Evolutionary conservation across 768 basidiomycete species (phyloP).

Genomic region (Hypsizygus marmoreus): DNA sequence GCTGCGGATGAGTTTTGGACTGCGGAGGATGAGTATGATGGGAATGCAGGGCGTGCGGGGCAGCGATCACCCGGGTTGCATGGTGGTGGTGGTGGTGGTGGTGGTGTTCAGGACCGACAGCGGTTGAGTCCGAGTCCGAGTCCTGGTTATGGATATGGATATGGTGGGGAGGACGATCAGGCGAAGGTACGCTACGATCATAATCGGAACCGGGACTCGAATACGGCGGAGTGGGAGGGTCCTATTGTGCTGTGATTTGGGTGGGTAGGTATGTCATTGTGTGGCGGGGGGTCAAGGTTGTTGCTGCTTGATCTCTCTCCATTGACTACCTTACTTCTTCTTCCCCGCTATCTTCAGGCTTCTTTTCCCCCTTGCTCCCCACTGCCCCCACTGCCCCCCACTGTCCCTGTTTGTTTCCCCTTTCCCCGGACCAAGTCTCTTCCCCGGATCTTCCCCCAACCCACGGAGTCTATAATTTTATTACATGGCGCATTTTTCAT

Average conservation of each 20-base stretch:
- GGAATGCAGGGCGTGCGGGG: slow-evolving; percentile 1
- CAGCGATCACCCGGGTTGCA: slow-evolving; percentile 3
- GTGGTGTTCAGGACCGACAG: no score
- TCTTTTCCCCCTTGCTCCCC: slow-evolving; percentile 8
- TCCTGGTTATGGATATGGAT: slow-evolving; percentile 13
- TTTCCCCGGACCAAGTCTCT: no score
- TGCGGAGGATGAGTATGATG: slow-evolving; percentile 21
- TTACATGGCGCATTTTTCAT: slow-evolving; percentile 29
- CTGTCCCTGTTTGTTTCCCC: slow-evolving; percentile 9
- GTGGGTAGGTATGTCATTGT: no score
- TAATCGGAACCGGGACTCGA: slow-evolving; percentile 18
- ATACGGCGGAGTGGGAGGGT: slow-evolving; percentile 39
- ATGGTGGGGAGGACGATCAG: slow-evolving; percentile 29
- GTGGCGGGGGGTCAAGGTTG: no score
- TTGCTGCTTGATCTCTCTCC: no score
- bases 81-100: no score
- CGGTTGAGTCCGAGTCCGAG: neutral
- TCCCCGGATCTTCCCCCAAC: no score
- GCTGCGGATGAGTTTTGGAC: slow-evolving; percentile 45
- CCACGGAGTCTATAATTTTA: slow-evolving; percentile 21
- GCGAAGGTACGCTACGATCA: slow-evolving; percentile 26
- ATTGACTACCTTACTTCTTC: neutral
- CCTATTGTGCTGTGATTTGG: slow-evolving; percentile 42
- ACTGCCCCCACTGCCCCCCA: slow-evolving; percentile 6
- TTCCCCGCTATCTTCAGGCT: slow-evolving; percentile 17